These are phyloP conservation scores for Boeremia exigua DNA, from an alignment of 2,329 filamentous ascomycete species.

Conservation along the genomic window DNA sequence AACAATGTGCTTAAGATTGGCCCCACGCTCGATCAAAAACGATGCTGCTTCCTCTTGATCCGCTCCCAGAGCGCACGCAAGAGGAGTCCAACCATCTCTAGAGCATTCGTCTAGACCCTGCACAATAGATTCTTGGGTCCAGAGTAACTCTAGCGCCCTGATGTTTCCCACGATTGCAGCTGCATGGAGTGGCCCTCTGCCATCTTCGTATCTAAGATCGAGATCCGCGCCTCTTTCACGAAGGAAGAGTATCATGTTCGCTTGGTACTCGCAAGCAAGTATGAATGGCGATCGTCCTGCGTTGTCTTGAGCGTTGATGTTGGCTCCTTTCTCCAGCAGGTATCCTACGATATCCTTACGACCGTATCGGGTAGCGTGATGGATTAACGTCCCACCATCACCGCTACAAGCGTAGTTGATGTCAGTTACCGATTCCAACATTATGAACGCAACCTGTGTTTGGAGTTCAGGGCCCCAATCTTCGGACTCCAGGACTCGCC, in stretches of 20 bases:
- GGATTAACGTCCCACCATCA: constrained; percentile 27
- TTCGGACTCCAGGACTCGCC: constrained; percentile 16
- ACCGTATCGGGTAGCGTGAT: constrained; percentile 20
- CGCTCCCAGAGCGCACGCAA: constrained; percentile 22
- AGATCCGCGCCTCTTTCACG: constrained; percentile 19
- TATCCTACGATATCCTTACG: constrained; percentile 74
- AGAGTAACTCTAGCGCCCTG: constrained; percentile 12
- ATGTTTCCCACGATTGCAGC: constrained; percentile 23
- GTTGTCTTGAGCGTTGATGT: constrained; percentile 20
- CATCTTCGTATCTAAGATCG: constrained; percentile 15
- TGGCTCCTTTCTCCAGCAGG: constrained; percentile 70
- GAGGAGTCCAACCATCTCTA: constrained; percentile 19
- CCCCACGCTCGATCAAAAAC: constrained; percentile 18
- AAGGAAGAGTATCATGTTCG: constrained; percentile 14
- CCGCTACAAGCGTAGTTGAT: constrained; percentile 19
- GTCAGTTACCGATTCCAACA: constrained; percentile 24
- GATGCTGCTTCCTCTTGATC: constrained; percentile 19
- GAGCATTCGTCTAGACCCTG: constrained; percentile 20
- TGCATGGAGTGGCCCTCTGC: constrained; percentile 18
- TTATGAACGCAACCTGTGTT: constrained; percentile 20
- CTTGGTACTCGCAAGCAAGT: constrained; percentile 14
- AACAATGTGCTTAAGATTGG: constrained; percentile 10
- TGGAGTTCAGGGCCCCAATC: constrained; percentile 9
- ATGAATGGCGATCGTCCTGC: constrained; percentile 25
- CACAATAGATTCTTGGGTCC: not conserved